phyloP scores from a whole-genome alignment of 1,139 yeast species.

The Diutina rugosa region DNA sequence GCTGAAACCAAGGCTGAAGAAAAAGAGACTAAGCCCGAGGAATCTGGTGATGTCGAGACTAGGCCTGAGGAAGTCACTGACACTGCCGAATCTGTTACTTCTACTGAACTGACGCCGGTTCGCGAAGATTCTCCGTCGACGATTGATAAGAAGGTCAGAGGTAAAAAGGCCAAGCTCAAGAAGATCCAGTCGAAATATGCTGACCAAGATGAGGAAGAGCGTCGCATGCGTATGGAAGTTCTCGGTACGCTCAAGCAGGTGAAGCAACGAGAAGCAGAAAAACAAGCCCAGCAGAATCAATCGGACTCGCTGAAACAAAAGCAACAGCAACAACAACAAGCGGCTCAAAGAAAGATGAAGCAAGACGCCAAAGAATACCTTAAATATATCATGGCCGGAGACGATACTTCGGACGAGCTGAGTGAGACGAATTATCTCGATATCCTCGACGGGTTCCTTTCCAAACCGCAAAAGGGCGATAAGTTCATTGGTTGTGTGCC shows the following conservation, averaged over 20 bases:
- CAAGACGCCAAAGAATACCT: slow-evolving; percentile 14
- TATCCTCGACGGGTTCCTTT: slow-evolving; percentile 25
- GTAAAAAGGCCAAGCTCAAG: slow-evolving; percentile 74
- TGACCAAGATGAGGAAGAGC: slow-evolving; percentile 87
- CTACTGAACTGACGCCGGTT: neutral
- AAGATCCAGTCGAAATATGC: slow-evolving; percentile 76
- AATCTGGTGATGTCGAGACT: slow-evolving; percentile 6
- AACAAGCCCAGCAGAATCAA: slow-evolving; percentile 12
- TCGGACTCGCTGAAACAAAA: slow-evolving; percentile 12
- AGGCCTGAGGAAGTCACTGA: neutral
- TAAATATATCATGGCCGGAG: slow-evolving; percentile 13
- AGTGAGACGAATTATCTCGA: slow-evolving; percentile 21
- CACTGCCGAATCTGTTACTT: too few species aligned
- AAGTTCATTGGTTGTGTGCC: slow-evolving; percentile 55
- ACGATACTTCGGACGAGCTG: slow-evolving; percentile 22
- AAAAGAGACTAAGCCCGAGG: slow-evolving; percentile 4
- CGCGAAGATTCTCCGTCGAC: neutral
- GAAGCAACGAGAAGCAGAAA: slow-evolving; percentile 11
- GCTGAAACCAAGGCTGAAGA: slow-evolving; percentile 6
- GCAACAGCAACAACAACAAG: slow-evolving; percentile 12
- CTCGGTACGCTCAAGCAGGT: slow-evolving; percentile 72
- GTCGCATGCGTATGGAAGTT: slow-evolving; percentile 58
- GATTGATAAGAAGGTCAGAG: slow-evolving; percentile 34
- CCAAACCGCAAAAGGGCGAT: slow-evolving; percentile 32
- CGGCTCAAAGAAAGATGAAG: slow-evolving; percentile 11